Conservation (phyloP, 164 flowering plant genomes). For the Amborella trichopoda region DNA sequence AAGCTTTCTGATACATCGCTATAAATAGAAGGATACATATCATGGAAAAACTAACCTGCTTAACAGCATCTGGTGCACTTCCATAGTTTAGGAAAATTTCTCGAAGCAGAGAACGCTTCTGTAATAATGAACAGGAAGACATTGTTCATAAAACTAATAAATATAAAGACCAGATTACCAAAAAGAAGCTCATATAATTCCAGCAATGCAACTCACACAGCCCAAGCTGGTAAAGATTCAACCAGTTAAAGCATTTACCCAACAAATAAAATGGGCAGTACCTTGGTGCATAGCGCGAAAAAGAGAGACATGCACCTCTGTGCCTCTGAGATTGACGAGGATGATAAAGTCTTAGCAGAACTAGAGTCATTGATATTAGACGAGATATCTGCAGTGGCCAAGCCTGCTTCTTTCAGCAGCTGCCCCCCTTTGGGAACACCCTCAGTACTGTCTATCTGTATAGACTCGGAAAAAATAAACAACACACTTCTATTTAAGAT, state of each 20-base stretch:
- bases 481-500: too few relatives aligned
- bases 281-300: slow-evolving; percentile 98
- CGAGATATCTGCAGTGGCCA: slow-evolving; percentile 20
- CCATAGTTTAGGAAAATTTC: slow-evolving; percentile 62
- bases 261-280: slow-evolving; percentile 6
- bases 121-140: slow-evolving; percentile 14
- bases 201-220: too few relatives aligned
- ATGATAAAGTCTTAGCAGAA: slow-evolving; percentile 31
- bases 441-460: too few relatives aligned
- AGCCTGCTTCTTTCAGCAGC: too few relatives aligned
- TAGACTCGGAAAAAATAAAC: too few relatives aligned
- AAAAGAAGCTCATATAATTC: too few relatives aligned
- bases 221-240: too few relatives aligned
- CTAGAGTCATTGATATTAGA: too few relatives aligned
- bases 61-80: slow-evolving; percentile 46
- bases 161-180: too few relatives aligned
- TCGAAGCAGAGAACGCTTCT: slow-evolving; percentile 84
- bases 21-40: neutral
- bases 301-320: slow-evolving; percentile 83
- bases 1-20: too few relatives aligned
- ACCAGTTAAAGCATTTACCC: neutral
- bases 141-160: too few relatives aligned
- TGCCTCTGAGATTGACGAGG: slow-evolving; percentile 48
- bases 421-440: too few relatives aligned
- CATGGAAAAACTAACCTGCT: slow-evolving; percentile 40